Conservation (phyloP, 441 rosid species). For the Omphalea diandra region DNA sequence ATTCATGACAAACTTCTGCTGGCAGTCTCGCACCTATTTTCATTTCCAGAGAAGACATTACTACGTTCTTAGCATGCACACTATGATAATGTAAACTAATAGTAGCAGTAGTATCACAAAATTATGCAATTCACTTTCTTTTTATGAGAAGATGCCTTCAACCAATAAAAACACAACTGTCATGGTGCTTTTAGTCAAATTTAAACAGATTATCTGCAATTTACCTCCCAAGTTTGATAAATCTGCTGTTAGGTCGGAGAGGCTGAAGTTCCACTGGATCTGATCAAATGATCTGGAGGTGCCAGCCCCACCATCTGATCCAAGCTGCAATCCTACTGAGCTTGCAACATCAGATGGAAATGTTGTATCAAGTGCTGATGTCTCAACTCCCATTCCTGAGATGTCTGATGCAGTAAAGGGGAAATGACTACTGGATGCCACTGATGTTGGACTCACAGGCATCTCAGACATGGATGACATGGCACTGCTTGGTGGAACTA, state of each 20-base stretch:
- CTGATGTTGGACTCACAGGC: constrained; percentile 28
- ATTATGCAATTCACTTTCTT: background rate
- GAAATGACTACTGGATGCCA: constrained; percentile 25
- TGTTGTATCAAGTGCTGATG: constrained; percentile 35
- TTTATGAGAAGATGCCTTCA: background rate
- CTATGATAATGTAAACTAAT: background rate
- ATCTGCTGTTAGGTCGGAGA: constrained; percentile 25
- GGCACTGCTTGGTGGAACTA: constrained; percentile 36
- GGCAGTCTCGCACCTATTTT: background rate
- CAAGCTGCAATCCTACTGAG: constrained; percentile 1
- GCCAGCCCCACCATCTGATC: constrained; percentile 3
- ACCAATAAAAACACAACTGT: background rate
- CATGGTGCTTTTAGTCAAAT: background rate
- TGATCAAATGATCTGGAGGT: background rate
- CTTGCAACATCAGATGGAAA: constrained; percentile 21
- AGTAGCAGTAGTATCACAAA: too few species aligned
- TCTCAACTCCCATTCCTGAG: constrained; percentile 21
- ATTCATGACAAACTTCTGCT: background rate
- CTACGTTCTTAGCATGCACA: background rate
- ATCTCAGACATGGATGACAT: constrained; percentile 34
- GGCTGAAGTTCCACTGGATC: constrained; percentile 30
- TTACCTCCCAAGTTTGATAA: constrained; percentile 32
- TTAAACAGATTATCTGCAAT: background rate
- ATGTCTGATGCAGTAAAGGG: constrained; percentile 23
- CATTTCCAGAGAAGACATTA: background rate